Conservation (phyloP, 2,329 filamentous ascomycete genomes). For the Talaromyces atroroseus region DNA sequence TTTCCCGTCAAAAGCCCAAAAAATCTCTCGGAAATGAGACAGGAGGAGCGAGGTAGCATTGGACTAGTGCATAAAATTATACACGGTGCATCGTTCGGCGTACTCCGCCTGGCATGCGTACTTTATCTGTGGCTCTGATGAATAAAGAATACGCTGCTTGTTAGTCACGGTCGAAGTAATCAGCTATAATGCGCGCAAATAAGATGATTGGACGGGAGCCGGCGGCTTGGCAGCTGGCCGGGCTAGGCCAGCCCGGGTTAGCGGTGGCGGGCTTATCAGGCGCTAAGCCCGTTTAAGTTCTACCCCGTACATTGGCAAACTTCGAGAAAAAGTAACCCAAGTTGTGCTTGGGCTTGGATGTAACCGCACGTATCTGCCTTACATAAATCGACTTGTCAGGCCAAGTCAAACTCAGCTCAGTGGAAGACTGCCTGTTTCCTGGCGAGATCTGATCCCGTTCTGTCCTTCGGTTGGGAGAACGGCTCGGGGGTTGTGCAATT, state of each 20-base stretch:
- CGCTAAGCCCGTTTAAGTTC: neutral
- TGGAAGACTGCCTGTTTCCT: neutral
- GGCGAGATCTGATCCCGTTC: constrained; percentile 2
- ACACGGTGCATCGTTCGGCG: too few relatives aligned
- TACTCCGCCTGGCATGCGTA: neutral
- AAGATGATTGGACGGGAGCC: neutral
- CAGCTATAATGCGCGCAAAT: too few relatives aligned
- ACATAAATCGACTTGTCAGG: neutral
- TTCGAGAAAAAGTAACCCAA: neutral
- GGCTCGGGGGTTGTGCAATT: neutral
- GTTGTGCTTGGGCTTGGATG: neutral
- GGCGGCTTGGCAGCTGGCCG: neutral
- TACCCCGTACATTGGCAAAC: neutral
- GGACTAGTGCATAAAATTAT: neutral
- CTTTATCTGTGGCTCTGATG: too few relatives aligned
- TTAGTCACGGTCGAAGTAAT: neutral
- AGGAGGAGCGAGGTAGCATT: neutral
- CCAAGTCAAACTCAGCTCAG: too few relatives aligned
- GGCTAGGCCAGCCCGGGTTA: neutral
- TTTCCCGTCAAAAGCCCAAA: too few relatives aligned
- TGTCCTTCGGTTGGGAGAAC: neutral
- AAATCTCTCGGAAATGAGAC: neutral
- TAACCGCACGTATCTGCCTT: neutral
- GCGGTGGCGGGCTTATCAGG: neutral
- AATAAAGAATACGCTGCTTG: neutral